A percentile compares a stretch with the other conserved stretches of the same genome.
These are phyloP conservation scores for Hirschioporus abietinus DNA, from an alignment of 768 basidiomycete species.

Conservation along the genomic window DNA sequence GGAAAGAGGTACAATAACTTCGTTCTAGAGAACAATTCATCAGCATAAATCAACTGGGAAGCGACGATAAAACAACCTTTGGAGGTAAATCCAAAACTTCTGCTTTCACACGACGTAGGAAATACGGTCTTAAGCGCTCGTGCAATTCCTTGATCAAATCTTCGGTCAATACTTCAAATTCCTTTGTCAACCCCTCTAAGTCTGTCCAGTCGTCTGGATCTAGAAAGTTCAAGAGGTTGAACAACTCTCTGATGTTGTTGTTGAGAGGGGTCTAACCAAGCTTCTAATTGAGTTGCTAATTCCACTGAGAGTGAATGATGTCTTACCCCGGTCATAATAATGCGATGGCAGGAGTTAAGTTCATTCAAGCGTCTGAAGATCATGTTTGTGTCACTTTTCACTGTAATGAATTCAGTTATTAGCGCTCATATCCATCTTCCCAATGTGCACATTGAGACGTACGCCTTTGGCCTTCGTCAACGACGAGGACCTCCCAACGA, in stretches of 20 bases:
- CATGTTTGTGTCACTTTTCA: slow-evolving; percentile 76
- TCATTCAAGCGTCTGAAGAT: slow-evolving; percentile 82
- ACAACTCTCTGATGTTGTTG: slow-evolving; percentile 94
- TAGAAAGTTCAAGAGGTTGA: slow-evolving; percentile 96
- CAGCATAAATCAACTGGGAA: not conserved
- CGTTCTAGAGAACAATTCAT: slow-evolving; percentile 48
- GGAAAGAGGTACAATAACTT: slow-evolving; percentile 87
- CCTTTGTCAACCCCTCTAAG: slow-evolving; percentile 64
- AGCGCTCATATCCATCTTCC: slow-evolving; percentile 3
- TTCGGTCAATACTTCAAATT: slow-evolving; percentile 74
- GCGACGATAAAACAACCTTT: slow-evolving; percentile 47
- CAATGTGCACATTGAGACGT: slow-evolving; percentile 27
- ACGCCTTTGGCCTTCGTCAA: slow-evolving; percentile 93
- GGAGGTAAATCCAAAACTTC: slow-evolving; percentile 90
- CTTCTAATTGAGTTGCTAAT: not conserved
- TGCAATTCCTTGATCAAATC: slow-evolving; percentile 80
- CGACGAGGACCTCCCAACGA: slow-evolving; percentile 89
- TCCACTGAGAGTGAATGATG: not conserved
- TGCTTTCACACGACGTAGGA: slow-evolving; percentile 88
- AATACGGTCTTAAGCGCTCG: slow-evolving; percentile 75
- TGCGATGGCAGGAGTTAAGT: slow-evolving; percentile 68
- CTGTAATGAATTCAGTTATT: slow-evolving; percentile 34
- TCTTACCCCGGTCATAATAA: slow-evolving; percentile 85
- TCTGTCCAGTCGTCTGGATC: slow-evolving; percentile 74
- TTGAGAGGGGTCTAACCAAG: slow-evolving; percentile 77